Conservation (phyloP, 768 basidiomycete genomes). For the Chalciporus pseudorubinellus region DNA sequence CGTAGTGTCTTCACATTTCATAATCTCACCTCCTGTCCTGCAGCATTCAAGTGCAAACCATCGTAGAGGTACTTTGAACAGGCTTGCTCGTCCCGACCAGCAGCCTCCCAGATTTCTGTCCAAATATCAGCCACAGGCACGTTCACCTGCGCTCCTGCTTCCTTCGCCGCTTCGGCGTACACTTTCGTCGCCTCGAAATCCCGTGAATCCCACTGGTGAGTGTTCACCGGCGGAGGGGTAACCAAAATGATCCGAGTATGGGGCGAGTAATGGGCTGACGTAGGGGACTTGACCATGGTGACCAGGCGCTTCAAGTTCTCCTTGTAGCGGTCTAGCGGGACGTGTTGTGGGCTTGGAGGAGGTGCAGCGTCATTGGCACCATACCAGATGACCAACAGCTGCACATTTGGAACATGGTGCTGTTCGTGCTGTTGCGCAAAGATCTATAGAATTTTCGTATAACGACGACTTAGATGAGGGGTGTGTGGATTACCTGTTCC, state of each 20-base stretch:
- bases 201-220: slow-evolving; percentile 53
- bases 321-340: slow-evolving; percentile 64
- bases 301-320: slow-evolving; percentile 65
- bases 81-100: slow-evolving; percentile 56
- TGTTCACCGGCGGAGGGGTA: slow-evolving; percentile 82
- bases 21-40: slow-evolving; percentile 65
- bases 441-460: slow-evolving; percentile 38
- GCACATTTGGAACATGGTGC: slow-evolving; percentile 53
- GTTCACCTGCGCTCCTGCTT: slow-evolving; percentile 51
- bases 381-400: slow-evolving; percentile 84
- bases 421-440: slow-evolving; percentile 53
- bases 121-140: slow-evolving; percentile 75
- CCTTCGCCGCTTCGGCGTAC: slow-evolving; percentile 71
- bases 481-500: slow-evolving; percentile 50
- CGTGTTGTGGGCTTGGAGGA: slow-evolving; percentile 65
- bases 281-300: slow-evolving; percentile 55
- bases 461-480: neutral
- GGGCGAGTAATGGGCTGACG: slow-evolving; percentile 66
- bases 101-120: slow-evolving; percentile 68
- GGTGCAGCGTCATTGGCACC: slow-evolving; percentile 87
- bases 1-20: neutral
- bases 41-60: slow-evolving; percentile 77
- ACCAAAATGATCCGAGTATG: slow-evolving; percentile 75
- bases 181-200: slow-evolving; percentile 55
- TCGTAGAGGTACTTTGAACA: slow-evolving; percentile 59